Evolutionary conservation across 352 stramenopile genomes (phyloP).

Genomic region (Peronosclerospora sorghi): DNA sequence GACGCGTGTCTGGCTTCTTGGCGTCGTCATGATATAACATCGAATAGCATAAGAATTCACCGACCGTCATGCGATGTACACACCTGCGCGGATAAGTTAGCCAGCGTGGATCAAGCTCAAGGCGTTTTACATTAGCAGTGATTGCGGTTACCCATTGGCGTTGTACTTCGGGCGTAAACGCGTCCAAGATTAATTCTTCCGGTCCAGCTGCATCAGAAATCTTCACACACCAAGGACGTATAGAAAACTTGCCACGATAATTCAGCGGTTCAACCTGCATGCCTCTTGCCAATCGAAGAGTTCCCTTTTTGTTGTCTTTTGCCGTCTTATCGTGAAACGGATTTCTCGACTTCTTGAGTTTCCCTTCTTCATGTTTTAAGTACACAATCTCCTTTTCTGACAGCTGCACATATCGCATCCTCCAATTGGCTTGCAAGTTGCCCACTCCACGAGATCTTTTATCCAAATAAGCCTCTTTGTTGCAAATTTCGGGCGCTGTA

Average conservation of each 20-base stretch:
- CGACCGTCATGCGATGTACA: slow-evolving; percentile 44
- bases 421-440: slow-evolving; percentile 64
- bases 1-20: slow-evolving; percentile 9
- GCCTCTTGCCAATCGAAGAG: slow-evolving; percentile 22
- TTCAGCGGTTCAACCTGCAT: slow-evolving; percentile 35
- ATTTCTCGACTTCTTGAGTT: slow-evolving; percentile 34
- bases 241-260: slow-evolving; percentile 55
- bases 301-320: slow-evolving; percentile 39
- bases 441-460: slow-evolving; percentile 38
- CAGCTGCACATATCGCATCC: slow-evolving; percentile 49
- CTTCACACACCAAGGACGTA: slow-evolving; percentile 51
- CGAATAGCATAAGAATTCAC: slow-evolving; percentile 47
- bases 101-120: slow-evolving; percentile 50
- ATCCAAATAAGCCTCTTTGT: slow-evolving; percentile 38
- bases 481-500: slow-evolving; percentile 26
- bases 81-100: slow-evolving; percentile 32
- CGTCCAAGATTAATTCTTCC: slow-evolving; percentile 50
- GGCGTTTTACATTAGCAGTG: slow-evolving; percentile 47
- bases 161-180: slow-evolving; percentile 42
- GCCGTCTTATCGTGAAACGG: slow-evolving; percentile 42
- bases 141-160: slow-evolving; percentile 52
- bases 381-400: slow-evolving; percentile 37
- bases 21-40: slow-evolving; percentile 49
- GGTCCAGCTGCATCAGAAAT: slow-evolving; percentile 31
- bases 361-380: slow-evolving; percentile 53